A percentile compares a stretch with the other conserved stretches of the same genome.
Evolutionary conservation across 2,329 filamentous ascomycete genomes (phyloP).

Genomic region (Stachybotrys elegans): DNA sequence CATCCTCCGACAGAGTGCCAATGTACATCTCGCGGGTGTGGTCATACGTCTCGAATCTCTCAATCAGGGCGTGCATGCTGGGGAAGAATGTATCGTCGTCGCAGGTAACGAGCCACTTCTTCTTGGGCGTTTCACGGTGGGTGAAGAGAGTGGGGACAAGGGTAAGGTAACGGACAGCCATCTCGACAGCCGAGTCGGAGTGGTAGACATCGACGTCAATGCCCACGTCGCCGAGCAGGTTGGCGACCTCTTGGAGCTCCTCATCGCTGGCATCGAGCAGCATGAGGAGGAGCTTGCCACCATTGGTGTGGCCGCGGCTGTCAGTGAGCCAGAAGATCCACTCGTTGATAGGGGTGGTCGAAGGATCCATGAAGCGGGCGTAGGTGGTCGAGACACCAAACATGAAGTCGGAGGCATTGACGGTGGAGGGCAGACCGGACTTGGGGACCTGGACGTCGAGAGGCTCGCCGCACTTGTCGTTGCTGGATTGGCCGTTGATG

Average conservation of each 20-base stretch:
- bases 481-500: slow-evolving; percentile 33
- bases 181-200: slow-evolving; percentile 47
- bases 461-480: slow-evolving; percentile 41
- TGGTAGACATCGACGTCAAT: slow-evolving; percentile 55
- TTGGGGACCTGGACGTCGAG: slow-evolving; percentile 45
- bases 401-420: slow-evolving; percentile 52
- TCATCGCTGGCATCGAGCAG: slow-evolving; percentile 47
- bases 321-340: slow-evolving; percentile 59
- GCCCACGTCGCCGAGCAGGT: slow-evolving; percentile 40
- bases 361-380: slow-evolving; percentile 45
- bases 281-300: slow-evolving; percentile 50
- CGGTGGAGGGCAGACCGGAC: slow-evolving; percentile 44
- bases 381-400: slow-evolving; percentile 57
- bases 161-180: slow-evolving; percentile 54
- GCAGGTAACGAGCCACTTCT: slow-evolving; percentile 58
- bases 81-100: slow-evolving; percentile 64
- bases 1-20: slow-evolving; percentile 57
- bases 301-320: slow-evolving; percentile 49
- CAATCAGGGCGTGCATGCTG: slow-evolving; percentile 48
- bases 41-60: slow-evolving; percentile 48
- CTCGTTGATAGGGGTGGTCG: slow-evolving; percentile 49
- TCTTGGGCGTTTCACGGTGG: slow-evolving; percentile 39
- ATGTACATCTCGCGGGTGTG: slow-evolving; percentile 50
- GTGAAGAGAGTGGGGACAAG: slow-evolving; percentile 50
- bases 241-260: slow-evolving; percentile 44